These are phyloP conservation scores for Mytilinidion resinicola DNA, from an alignment of 495 filamentous ascomycete species.

Conservation along the genomic window DNA sequence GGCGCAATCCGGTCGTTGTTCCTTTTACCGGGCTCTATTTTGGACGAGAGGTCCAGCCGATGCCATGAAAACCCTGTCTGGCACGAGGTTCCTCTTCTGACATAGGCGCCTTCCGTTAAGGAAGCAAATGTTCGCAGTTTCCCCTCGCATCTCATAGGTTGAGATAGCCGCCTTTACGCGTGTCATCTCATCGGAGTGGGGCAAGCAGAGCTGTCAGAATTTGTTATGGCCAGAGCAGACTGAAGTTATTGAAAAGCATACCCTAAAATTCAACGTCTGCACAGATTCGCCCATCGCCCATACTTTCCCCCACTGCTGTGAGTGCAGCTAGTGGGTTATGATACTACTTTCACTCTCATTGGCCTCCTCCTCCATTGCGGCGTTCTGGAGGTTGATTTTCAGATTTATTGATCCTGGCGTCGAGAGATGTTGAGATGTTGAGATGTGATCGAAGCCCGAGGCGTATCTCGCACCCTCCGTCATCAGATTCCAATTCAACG, in stretches of 20 bases:
- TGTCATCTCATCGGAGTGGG: slow-evolving; percentile 38
- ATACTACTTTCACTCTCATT: slow-evolving; percentile 52
- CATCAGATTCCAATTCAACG: too few species aligned
- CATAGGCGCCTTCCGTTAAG: slow-evolving; percentile 44
- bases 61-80: slow-evolving; percentile 52
- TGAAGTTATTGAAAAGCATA: too few species aligned
- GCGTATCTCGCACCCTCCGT: too few species aligned
- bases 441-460: neutral
- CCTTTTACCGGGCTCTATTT: slow-evolving; percentile 52
- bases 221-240: too few species aligned
- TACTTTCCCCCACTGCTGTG: slow-evolving; percentile 51
- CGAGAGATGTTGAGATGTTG: slow-evolving; percentile 1
- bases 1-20: slow-evolving; percentile 56
- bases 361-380: slow-evolving; percentile 36
- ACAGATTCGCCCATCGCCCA: slow-evolving; percentile 50
- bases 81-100: slow-evolving; percentile 48
- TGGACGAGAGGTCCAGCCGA: slow-evolving; percentile 40
- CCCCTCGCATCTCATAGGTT: slow-evolving; percentile 56
- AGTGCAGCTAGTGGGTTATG: slow-evolving; percentile 56
- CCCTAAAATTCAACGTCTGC: slow-evolving; percentile 51
- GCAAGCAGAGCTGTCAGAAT: too few species aligned
- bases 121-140: slow-evolving; percentile 46
- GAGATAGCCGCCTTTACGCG: slow-evolving; percentile 60
- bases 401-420: slow-evolving; percentile 41
- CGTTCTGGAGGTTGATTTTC: slow-evolving; percentile 42